Base-by-base conservation (phyloP, 2,329 filamentous ascomycete species). In the Colletotrichum truncatum region DNA sequence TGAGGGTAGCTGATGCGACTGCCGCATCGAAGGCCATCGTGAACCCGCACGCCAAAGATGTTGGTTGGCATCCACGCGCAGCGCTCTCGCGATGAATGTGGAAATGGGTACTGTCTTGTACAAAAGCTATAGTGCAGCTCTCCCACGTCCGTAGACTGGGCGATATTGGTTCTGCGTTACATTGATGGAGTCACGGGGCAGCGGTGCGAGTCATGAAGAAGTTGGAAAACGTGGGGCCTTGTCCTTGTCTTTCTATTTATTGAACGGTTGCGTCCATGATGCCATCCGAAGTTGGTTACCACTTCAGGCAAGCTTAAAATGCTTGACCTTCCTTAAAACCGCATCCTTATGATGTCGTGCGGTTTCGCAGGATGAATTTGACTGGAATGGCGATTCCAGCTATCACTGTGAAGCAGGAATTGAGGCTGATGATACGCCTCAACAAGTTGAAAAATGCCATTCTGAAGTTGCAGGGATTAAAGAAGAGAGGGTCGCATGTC, bases 91-190 rank as follows among this genome's bases (percentile, higher is more conserved):
- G 34, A 21, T 28, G 16, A 16, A 38, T 18, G 21, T 43, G 61
- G 63, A 56, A 56, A 66, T 56, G 57, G 63, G 57, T 63, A 62
- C 25, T 49, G 30, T 66, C 63, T 66, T 66, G 63, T 66, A 66
- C 43, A 14, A 63, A 51, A 62, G 58, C 43, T 43, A 57, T 28
- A 39, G 41, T 32, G 57, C 57, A 25, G 34, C 6, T 30, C 18
- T 43, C 9, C 43, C 57, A 36, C 23, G 21, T 14, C 45, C 43
- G 11, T 28, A 58, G 49, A 23, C 28, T 38, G 43, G 49, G 43
- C 57, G 23, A 46, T 43, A 52, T 25, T 63, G 58, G 49, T 23
- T 55, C 36, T 43, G 14, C 49, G 57, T 63, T 45, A 45, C 57
- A 66, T 38, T 25, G 63, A 49, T 51, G 43, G 57, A 36, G 51